Base-by-base conservation (phyloP, 345 rosid species). In the Excoecaria agallocha region DNA sequence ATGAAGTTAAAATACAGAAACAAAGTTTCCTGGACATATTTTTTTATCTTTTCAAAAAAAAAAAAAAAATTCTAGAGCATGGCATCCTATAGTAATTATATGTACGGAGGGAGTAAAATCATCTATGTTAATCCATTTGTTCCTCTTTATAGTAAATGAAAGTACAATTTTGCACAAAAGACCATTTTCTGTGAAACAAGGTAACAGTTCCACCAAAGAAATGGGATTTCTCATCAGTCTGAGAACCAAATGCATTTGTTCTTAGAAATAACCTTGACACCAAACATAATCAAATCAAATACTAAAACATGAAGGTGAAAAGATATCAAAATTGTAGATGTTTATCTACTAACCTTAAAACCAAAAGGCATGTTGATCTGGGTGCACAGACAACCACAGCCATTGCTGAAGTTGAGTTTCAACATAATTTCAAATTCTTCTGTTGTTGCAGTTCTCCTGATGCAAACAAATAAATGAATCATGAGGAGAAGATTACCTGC, bases 391-490 rank as follows among this genome's bases (percentile, higher is more conserved):
- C 93, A 91, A 70, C 92, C 97, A 73, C 99, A 95, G 56, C 93
- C 98, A 66, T 91, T 93, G 35, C 81, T 84, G 72, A 93, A 86
- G 82, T 90, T 84, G 72, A 93, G 85, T 70, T 79, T 91, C 90
- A 91, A 77, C 73, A 78, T 69, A 54, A 95, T 91, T 46, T 89
- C 91, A 77, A 95, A 95, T 46, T 81, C 74, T 82, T 86, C 93
- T 12, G 82, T 67, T 74, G 77, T 79, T 70, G 74, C 82, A 12
- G 97, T 95, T 86, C 98, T 91, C 93, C 99, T 95, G 93, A 52
- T 74, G 52, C 48, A 71, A 13, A 43, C 46, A 68, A 0, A 49
- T 22, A 76, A 17, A 74, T 69, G 52, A 73, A 71, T 11, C 38
- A 38, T 73, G 45, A 76, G 66, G 57, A 3, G 6, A 22, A 50